A percentile compares a stretch with the other conserved stretches of the same genome.
These are phyloP conservation scores for Fusarium compactum DNA, from an alignment of 2,329 filamentous ascomycete species.

Conservation along the genomic window DNA sequence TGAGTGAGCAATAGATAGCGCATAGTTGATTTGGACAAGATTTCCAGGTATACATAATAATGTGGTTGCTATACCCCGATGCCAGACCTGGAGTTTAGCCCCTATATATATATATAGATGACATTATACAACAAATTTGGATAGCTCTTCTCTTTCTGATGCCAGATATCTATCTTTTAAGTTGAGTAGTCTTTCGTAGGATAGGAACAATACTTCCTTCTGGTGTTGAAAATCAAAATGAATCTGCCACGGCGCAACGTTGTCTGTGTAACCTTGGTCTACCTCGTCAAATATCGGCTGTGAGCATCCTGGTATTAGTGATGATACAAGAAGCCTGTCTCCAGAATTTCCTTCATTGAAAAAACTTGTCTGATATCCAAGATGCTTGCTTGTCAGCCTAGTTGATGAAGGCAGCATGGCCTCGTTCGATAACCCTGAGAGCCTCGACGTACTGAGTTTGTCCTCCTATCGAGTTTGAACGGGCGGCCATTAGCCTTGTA, in stretches of 20 bases:
- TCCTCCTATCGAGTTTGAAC: not conserved
- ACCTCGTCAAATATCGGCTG: not conserved
- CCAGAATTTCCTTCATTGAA: not conserved
- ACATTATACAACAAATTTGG: not conserved
- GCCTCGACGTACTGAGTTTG: not conserved
- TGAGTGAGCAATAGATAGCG: too few relatives aligned
- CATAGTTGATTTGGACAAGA: too few relatives aligned
- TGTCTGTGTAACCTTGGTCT: not conserved
- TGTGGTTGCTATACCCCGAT: not conserved
- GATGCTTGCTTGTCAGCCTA: not conserved
- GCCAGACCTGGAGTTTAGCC: not conserved
- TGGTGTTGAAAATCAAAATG: not conserved
- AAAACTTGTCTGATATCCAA: not conserved
- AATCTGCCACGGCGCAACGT: not conserved
- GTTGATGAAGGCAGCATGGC: not conserved
- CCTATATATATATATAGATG: not conserved
- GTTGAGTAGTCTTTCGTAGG: not conserved
- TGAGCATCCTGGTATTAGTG: not conserved
- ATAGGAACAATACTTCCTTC: not conserved
- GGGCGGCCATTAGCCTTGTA: not conserved
- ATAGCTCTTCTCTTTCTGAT: not conserved
- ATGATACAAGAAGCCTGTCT: not conserved
- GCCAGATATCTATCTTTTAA: too few relatives aligned
- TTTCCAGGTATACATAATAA: not conserved
- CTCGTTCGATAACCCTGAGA: not conserved